phyloP scores from a whole-genome alignment of 306 rosid species.

The Malus orientalis region DNA sequence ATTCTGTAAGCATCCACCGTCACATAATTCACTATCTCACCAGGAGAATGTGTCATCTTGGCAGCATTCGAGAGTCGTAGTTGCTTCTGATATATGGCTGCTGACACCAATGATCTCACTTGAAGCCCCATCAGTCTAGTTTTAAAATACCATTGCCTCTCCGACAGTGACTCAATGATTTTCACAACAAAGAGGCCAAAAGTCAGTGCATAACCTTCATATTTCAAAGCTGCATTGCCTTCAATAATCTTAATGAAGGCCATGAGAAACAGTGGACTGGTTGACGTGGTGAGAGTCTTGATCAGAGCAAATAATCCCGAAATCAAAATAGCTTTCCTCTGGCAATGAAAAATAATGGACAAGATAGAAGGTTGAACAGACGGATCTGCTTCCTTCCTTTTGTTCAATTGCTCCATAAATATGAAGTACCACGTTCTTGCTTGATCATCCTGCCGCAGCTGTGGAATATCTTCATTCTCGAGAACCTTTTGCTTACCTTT shows the following conservation, averaged over 20 bases:
- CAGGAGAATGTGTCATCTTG: slow-evolving; percentile 6
- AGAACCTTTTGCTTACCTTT: slow-evolving; percentile 10
- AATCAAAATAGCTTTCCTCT: neutral
- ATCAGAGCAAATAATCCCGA: slow-evolving; percentile 8
- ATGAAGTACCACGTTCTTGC: slow-evolving; percentile 1
- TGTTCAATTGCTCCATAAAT: neutral
- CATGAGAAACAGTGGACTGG: slow-evolving; percentile 7
- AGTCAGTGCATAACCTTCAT: slow-evolving; percentile 14
- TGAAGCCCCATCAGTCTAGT: slow-evolving; percentile 9
- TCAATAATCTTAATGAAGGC: slow-evolving; percentile 4
- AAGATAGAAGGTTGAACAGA: neutral
- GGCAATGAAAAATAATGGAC: slow-evolving; percentile 4
- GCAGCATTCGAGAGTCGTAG: slow-evolving; percentile 10
- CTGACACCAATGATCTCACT: slow-evolving; percentile 11
- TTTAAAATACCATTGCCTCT: slow-evolving; percentile 10
- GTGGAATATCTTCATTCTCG: no score
- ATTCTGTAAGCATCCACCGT: slow-evolving; percentile 12
- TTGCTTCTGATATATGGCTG: slow-evolving; percentile 15
- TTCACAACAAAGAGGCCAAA: slow-evolving; percentile 7
- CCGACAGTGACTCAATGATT: slow-evolving; percentile 10
- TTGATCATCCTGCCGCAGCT: neutral
- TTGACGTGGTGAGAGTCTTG: neutral
- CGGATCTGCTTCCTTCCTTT: neutral
- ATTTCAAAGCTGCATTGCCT: slow-evolving; percentile 11
- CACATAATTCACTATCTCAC: slow-evolving; percentile 18